phyloP scores from a whole-genome alignment of 768 basidiomycete species.

The Phlegmacium glaucopus region DNA sequence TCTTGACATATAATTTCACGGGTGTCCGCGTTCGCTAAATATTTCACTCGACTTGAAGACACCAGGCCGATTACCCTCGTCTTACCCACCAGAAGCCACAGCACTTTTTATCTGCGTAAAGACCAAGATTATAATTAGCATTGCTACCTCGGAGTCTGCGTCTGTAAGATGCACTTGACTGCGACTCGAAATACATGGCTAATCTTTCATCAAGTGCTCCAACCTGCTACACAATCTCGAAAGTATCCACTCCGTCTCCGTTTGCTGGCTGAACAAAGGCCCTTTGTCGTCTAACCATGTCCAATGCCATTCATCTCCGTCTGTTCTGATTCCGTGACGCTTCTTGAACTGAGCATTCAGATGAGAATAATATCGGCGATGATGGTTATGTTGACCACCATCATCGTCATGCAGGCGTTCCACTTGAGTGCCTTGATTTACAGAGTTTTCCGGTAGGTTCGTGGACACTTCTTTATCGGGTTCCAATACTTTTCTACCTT shows the following conservation, averaged over 20 bases:
- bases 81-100: no score
- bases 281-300: conserved; percentile 38
- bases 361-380: neutral
- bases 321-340: neutral
- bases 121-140: no score
- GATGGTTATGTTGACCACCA: neutral
- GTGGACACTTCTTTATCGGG: neutral
- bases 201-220: conserved; percentile 28
- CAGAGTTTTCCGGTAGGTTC: neutral
- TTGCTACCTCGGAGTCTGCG: no score
- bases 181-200: no score
- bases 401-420: neutral
- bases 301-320: conserved; percentile 21
- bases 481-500: neutral
- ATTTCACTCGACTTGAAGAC: no score
- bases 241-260: conserved; percentile 38
- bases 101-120: no score
- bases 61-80: no score
- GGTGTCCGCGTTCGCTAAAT: no score
- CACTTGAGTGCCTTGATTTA: neutral
- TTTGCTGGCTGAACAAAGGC: conserved; percentile 32
- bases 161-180: no score
- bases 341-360: neutral
- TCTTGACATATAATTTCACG: no score
- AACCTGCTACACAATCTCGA: conserved; percentile 29